phyloP scores from a whole-genome alignment of 148 eudicot genomes.

The Gaultheria prostrata region DNA sequence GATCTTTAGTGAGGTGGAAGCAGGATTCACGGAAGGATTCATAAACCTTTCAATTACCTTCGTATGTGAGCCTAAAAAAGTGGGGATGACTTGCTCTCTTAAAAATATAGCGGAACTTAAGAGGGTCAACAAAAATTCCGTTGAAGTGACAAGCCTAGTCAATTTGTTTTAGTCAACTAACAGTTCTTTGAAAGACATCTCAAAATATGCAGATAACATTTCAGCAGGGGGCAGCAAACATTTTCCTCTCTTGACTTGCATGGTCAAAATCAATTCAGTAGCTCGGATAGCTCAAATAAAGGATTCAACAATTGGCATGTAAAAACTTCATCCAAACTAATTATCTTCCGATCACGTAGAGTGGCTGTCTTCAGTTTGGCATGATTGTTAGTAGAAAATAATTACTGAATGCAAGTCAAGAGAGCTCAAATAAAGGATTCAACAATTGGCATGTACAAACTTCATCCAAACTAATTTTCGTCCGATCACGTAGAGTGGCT shows the following conservation, averaged over 20 bases:
- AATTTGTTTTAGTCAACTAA: constrained; percentile 3
- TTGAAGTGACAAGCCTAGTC: neutral
- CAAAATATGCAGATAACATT: neutral
- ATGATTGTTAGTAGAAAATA: neutral
- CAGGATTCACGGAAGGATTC: neutral
- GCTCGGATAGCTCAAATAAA: neutral
- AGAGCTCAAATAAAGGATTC: neutral
- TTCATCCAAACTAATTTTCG: too few species aligned
- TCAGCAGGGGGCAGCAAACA: neutral
- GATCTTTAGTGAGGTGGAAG: neutral
- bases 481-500: neutral
- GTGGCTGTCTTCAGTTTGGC: neutral
- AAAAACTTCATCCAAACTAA: neutral
- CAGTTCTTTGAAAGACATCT: neutral
- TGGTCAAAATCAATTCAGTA: neutral
- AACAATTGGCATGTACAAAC: neutral
- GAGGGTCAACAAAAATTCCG: neutral
- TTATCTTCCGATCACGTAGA: neutral
- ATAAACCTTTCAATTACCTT: neutral
- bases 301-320: neutral
- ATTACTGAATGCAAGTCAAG: neutral
- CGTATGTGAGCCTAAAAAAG: neutral
- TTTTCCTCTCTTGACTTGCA: neutral
- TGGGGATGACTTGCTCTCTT: neutral
- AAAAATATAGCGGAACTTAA: neutral